These are phyloP conservation scores for Nematocida sp. DNA, from an alignment of 371 early-diverging fungal species.

Conservation along the genomic window DNA sequence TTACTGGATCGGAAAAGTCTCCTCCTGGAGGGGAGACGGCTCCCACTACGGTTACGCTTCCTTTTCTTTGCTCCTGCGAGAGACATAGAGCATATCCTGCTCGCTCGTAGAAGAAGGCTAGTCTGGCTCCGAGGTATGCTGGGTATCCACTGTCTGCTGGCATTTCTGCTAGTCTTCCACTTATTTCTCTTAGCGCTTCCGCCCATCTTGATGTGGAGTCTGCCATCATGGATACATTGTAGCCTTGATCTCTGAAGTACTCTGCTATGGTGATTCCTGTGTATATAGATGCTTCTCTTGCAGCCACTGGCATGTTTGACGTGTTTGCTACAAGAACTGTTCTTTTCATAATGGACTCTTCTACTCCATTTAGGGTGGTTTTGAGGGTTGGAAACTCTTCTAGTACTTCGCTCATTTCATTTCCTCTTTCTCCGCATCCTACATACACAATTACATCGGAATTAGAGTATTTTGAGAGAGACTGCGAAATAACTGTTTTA, in stretches of 20 bases:
- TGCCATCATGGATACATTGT: constrained; percentile 99
- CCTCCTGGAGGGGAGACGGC: constrained; percentile 99
- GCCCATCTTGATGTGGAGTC: constrained; percentile 99
- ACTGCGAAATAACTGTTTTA: constrained; percentile 99
- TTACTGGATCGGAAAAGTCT: constrained; percentile 99
- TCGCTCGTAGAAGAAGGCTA: constrained; percentile 99
- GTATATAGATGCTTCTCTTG: constrained; percentile 99
- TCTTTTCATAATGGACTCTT: constrained; percentile 98
- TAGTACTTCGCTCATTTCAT: constrained; percentile 99
- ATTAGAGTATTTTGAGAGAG: constrained; percentile 98
- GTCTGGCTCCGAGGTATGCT: constrained; percentile 94
- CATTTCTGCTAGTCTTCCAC: constrained; percentile 99
- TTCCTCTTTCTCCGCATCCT: constrained; percentile 98
- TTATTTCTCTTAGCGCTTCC: constrained; percentile 98
- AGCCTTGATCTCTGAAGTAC: constrained; percentile 99
- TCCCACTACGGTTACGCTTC: constrained; percentile 95
- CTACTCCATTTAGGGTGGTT: constrained; percentile 7
- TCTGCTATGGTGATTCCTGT: constrained; percentile 99
- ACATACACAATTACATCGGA: constrained; percentile 99
- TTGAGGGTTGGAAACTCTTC: constrained; percentile 89
- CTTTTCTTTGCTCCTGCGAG: constrained; percentile 77
- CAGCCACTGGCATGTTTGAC: constrained; percentile 99
- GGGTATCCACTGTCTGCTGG: constrained; percentile 99
- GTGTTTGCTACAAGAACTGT: constrained; percentile 99
- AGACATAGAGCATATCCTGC: constrained; percentile 91